A percentile compares a stretch with the other conserved stretches of the same genome.
These are phyloP conservation scores for Lipomyces yamanashiensis DNA, from an alignment of 805 yeast genomes.

Conservation along the genomic window DNA sequence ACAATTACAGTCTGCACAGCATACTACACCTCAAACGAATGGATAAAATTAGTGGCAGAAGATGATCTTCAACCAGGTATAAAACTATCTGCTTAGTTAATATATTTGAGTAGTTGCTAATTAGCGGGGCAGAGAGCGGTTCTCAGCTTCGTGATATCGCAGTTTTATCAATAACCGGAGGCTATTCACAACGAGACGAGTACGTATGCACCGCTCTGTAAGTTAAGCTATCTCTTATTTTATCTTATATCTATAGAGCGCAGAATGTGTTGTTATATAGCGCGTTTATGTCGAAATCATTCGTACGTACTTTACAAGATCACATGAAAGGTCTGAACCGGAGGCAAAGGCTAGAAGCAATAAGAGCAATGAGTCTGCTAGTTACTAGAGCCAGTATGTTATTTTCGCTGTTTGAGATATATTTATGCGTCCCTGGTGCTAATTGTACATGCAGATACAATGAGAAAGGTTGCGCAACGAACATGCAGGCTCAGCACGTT, in stretches of 20 bases:
- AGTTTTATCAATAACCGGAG: background rate
- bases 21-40: conserved; percentile 3
- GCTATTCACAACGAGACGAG: conserved; percentile 1
- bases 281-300: background rate
- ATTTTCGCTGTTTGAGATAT: background rate
- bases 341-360: conserved; percentile 1
- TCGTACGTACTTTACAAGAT: background rate
- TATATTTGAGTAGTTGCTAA: background rate
- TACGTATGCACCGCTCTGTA: background rate
- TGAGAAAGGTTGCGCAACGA: background rate
- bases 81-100: background rate
- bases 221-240: too few relatives aligned
- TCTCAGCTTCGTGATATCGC: background rate
- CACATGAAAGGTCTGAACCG: conserved; percentile 3
- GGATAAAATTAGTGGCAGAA: background rate
- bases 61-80: background rate
- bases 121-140: background rate
- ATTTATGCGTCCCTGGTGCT: background rate
- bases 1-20: background rate
- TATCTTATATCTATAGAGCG: background rate
- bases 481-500: conserved; percentile 14
- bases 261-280: background rate
- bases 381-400: conserved; percentile 6
- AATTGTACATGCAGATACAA: background rate
- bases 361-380: conserved; percentile 3